Base-by-base conservation (phyloP, 1,284 basidiomycete species). In the Cryptococcus hybrid region DNA sequence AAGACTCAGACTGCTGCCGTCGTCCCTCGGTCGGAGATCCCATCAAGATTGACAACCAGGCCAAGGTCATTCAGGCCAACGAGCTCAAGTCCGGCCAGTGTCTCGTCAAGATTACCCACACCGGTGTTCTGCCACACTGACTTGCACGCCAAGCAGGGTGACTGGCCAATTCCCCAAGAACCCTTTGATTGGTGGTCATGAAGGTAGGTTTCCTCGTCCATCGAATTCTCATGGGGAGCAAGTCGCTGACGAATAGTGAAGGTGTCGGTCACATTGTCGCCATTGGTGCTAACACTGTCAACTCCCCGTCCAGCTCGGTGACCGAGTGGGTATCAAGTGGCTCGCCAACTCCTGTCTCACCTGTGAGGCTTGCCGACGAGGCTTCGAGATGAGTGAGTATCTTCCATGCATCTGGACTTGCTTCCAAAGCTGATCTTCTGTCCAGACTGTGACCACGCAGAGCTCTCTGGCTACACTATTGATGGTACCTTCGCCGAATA, bases 401-500 rank as follows among this genome's bases (percentile, higher is more conserved):
- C 12, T 18, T 48, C 12, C 3, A 13, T 44, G 12, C 12, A 8
- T 13, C 12, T 7, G 43, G 6, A 7, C 8, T 13, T n/a, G n/a
- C 43, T 18, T 9, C 43, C 43, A 9, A 44, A 13, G 43, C 43
- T 44, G 43, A 44, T 18, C n/a, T 15, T n/a, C 43, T 5, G 43
- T n/a, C 18, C 67, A 59, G 70, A 71, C 51, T 92, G 90, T 73
- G 62, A 71, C 15, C 72, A 85, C 18, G 85, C 81, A 38, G 80
- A 86, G 68, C 75, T 84, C 58, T 86, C 85, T 57, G 89, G 90
- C 3, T 89, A 86, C 80, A 86, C 83, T 52, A 82, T 88, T 55
- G 86, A 92, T 67, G 92, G 92, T 56, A 89, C 89, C 1, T 94
- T 93, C 82, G 83, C 85, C 51, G 84, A 92, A 80, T 91, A 88